phyloP scores from a whole-genome alignment of 306 rosid species.

The Vigna trinervia region DNA sequence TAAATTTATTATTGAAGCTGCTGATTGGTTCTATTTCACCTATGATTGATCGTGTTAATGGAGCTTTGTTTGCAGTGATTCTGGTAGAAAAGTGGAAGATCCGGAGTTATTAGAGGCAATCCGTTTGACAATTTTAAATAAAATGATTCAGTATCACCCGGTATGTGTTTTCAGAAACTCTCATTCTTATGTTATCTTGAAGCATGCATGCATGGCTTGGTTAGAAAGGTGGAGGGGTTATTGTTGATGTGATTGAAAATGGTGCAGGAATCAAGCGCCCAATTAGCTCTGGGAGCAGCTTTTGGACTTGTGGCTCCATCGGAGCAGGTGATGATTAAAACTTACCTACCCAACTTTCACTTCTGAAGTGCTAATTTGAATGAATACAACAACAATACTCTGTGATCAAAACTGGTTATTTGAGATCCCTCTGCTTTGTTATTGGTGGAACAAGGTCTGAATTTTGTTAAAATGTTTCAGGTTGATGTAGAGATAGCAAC shows the following conservation, averaged over 20 bases:
- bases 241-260: conserved; percentile 33
- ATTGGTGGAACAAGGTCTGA: conserved; percentile 1
- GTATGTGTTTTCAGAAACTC: conserved; percentile 54
- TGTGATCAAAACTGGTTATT: too few relatives aligned
- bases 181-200: background rate
- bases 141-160: conserved; percentile 88
- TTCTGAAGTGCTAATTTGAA: too few relatives aligned
- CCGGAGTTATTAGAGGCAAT: conserved; percentile 98
- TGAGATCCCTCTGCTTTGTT: too few relatives aligned
- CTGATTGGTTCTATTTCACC: too few relatives aligned
- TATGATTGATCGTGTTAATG: conserved; percentile 34
- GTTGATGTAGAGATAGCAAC: conserved; percentile 94
- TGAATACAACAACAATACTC: too few relatives aligned
- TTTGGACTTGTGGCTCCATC: conserved; percentile 81
- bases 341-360: too few relatives aligned
- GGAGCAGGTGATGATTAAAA: conserved; percentile 57
- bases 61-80: conserved; percentile 73
- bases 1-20: too few relatives aligned
- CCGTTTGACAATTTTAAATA: conserved; percentile 90
- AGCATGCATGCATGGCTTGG: conserved; percentile 2
- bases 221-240: conserved; percentile 23
- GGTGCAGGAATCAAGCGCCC: conserved; percentile 92
- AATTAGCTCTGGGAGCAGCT: conserved; percentile 90
- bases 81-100: conserved; percentile 95
- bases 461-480: conserved; percentile 52